Evolutionary conservation across 78 protist species (phyloP), one percentile per base, ranked within the genome.

Genomic region (Polysphondylium violaceum): DNA sequence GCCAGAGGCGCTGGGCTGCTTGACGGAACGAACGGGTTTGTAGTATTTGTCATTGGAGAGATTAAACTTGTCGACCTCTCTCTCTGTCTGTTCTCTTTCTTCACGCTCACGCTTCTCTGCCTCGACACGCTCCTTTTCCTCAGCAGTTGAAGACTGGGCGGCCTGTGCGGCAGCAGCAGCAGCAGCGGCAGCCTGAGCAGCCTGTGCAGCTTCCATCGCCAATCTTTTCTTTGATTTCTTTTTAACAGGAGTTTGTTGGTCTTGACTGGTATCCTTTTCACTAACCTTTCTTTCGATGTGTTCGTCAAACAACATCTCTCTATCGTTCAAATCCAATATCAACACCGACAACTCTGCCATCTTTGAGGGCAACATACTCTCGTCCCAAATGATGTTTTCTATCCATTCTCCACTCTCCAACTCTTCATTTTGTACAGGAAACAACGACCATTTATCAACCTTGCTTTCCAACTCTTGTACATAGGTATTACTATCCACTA

Each of bases 351-450:
- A 44, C 17, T 55, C 35, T 53, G n/a, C 36, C 41, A 47, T 44
- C 38, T 76, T 65, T 36, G 61, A 65, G 23, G 65, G 50, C 11
- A 47, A 40, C 51, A 63, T 60, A 19, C 81, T 43, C 55, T 89
- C 90, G 21, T 91, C 95, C 95, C 95, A 91, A n/a, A 91, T 55
- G 29, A 91, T 81, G 19, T 78, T 56, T 27, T 91, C 75, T 6
- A 74, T 43, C 95, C 95, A 91, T 35, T 71, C 83, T 21, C 90
- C 79, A 43, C 29, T 27, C 21, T 76, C 79, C 47, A 91, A 60
- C 8, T 75, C 90, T 27, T 63, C 25, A 60, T 77, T 76, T 0
- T 11, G 56, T 11, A 76, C 40, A 16, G 95, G 76, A 27, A 91
- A 91, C 27, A 87, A 14, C 43, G 93, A 87, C 86, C 87, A 87